Evolutionary conservation across 1,139 yeast genomes (phyloP), one percentile per base, ranked within the genome.

Genomic region (Sugiyamaella castrensis): DNA sequence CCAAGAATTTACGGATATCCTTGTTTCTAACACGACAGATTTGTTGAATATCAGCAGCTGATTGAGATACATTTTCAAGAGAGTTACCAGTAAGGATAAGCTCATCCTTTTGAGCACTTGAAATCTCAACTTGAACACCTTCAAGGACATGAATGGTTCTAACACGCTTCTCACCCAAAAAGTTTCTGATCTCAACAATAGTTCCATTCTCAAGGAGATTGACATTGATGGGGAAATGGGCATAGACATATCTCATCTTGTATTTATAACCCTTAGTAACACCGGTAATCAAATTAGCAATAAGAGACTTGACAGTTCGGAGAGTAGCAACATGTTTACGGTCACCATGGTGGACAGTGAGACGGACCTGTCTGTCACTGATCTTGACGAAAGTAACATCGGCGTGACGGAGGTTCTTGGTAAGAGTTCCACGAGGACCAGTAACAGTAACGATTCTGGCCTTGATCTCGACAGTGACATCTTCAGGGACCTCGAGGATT

Each of bases 181-280:
- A 92, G 82, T 92, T 92, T 87, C 98, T 91, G 81, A 94, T 91
- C 80, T 94, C 98, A 68, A 92, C 86, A 70, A 70, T 81, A 60
- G 80, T 75, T 57, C 81, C 76, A 69, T 89, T 92, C 52, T 88
- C 86, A 67, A 80, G 75, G 66, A 87, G 84, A 82, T 91, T 92
- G 67, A 92, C 97, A 78, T 94, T 92, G 79, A 94, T 94, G 74
- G 98, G 99, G 96, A 92, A 92, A 87, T 94, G 98, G 84, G 98
- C 99, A 74, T 92, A 94, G 65, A 92, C 98, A 76, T 89, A 91
- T 82, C 98, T 88, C 96, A 92, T 84, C 91, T 92, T 92, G 95
- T 92, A 92, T 79, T 87, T 84, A 95, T 79, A 92, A 76, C 98
- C 98, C 81, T 85, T 85, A 75, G 98, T 92, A 71, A 92, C 98